Evolutionary conservation across 306 rosid species (phyloP).

Genomic region (Datisca glomerata): DNA sequence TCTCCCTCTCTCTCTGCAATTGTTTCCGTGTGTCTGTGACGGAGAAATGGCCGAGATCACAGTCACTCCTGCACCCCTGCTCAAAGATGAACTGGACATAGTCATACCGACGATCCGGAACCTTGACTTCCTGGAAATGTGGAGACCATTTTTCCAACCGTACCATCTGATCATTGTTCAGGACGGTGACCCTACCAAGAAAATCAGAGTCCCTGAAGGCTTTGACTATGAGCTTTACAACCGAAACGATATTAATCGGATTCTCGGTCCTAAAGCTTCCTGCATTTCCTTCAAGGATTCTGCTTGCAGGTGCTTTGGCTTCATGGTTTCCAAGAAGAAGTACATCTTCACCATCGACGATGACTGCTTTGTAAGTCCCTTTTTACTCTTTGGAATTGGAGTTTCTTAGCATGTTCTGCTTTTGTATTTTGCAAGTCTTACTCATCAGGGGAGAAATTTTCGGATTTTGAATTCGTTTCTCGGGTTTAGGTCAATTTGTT

Average conservation of each 20-base stretch:
- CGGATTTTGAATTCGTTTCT: constrained; percentile 1
- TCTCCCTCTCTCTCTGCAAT: background rate
- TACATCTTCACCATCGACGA: constrained; percentile 78
- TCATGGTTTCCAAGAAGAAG: constrained; percentile 85
- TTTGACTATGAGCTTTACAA: constrained; percentile 69
- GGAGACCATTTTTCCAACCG: constrained; percentile 66
- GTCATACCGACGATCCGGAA: constrained; percentile 85
- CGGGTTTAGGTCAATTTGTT: background rate
- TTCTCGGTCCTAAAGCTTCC: constrained; percentile 67
- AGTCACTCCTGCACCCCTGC: constrained; percentile 25
- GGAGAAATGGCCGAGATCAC: constrained; percentile 38
- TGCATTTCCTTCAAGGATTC: constrained; percentile 90
- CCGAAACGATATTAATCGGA: constrained; percentile 62
- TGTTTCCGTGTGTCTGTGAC: too few species aligned
- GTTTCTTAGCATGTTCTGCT: background rate
- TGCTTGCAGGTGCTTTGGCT: constrained; percentile 78
- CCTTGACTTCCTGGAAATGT: constrained; percentile 85
- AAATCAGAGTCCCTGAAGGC: constrained; percentile 54
- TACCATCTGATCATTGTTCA: constrained; percentile 74
- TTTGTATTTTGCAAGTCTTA: background rate
- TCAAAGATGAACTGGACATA: constrained; percentile 76
- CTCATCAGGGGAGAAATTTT: background rate
- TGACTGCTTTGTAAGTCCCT: constrained; percentile 67
- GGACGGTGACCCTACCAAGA: constrained; percentile 69
- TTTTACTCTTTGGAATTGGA: background rate